phyloP scores from a whole-genome alignment of 306 rosid species.

The Sechiopsis laciniata region DNA sequence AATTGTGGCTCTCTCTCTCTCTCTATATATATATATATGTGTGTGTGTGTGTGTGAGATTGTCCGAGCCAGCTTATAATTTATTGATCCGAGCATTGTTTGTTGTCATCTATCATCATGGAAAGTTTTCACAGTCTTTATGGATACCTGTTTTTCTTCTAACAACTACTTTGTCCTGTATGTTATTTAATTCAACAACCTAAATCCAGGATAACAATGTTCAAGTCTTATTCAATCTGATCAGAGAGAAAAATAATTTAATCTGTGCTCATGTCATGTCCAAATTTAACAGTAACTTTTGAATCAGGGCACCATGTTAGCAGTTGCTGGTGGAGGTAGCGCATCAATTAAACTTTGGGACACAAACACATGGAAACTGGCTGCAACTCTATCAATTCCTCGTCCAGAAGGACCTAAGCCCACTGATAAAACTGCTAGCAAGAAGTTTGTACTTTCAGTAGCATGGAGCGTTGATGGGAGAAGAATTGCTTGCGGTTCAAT shows the following conservation, averaged over 20 bases:
- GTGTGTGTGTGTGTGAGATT: no score
- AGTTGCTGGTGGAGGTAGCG: conserved; percentile 98
- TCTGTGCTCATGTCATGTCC: neutral
- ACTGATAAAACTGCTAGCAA: conserved; percentile 78
- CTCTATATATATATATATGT: no score
- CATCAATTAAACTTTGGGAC: conserved; percentile 93
- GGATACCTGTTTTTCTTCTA: neutral
- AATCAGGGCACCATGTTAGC: conserved; percentile 83
- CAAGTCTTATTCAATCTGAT: neutral
- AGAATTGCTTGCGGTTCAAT: conserved; percentile 87
- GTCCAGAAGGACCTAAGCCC: conserved; percentile 81
- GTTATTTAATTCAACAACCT: neutral
- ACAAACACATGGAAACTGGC: conserved; percentile 68
- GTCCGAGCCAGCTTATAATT: no score
- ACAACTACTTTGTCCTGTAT: neutral
- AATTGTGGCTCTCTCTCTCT: no score
- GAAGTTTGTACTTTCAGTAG: conserved; percentile 88
- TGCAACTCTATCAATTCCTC: conserved; percentile 78
- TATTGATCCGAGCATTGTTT: neutral
- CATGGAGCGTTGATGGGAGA: conserved; percentile 90
- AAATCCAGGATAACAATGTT: neutral
- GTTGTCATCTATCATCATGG: neutral
- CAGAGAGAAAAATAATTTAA: neutral
- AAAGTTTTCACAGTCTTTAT: neutral
- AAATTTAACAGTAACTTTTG: conserved; percentile 8